Conservation (phyloP, 495 filamentous ascomycete genomes). For the Bacidia rubella region DNA sequence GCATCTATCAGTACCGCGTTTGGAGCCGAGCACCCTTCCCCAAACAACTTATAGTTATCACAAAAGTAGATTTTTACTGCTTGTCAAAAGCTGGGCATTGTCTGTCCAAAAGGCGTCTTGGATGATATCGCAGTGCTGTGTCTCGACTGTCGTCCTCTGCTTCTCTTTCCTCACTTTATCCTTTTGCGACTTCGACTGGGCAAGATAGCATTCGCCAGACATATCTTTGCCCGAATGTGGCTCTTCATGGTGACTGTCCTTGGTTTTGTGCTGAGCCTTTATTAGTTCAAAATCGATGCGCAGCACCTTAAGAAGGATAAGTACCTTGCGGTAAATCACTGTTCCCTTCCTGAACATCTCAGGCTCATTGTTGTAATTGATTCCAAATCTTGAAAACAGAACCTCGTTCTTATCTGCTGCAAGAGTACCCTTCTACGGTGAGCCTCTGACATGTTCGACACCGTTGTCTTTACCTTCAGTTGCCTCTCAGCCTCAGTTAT, state of each 20-base stretch:
- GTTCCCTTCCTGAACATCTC: slow-evolving; percentile 91
- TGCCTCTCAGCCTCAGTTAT: slow-evolving; percentile 64
- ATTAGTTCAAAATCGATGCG: neutral
- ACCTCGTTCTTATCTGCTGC: slow-evolving; percentile 91
- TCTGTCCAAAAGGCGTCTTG: slow-evolving; percentile 91
- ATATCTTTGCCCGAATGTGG: too few relatives aligned
- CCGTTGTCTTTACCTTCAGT: slow-evolving; percentile 42
- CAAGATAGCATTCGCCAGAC: too few relatives aligned
- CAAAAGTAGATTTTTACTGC: too few relatives aligned
- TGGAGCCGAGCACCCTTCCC: too few relatives aligned
- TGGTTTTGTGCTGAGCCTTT: neutral
- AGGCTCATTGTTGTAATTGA: slow-evolving; percentile 94
- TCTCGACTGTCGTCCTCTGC: slow-evolving; percentile 59
- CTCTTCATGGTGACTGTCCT: too few relatives aligned
- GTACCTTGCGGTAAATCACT: slow-evolving; percentile 70
- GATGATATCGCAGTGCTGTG: slow-evolving; percentile 86
- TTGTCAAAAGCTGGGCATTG: too few relatives aligned
- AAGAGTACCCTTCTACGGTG: slow-evolving; percentile 50
- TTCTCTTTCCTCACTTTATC: slow-evolving; percentile 67
- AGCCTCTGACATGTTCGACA: neutral
- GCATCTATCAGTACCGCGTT: too few relatives aligned
- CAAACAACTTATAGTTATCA: too few relatives aligned
- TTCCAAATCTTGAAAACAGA: slow-evolving; percentile 72
- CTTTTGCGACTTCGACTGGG: slow-evolving; percentile 55
- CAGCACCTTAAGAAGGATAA: too few relatives aligned